A percentile compares a stretch with the other conserved stretches of the same genome.
Evolutionary conservation across 2,329 filamentous ascomycete species (phyloP).

Genomic region (Claviceps purpurea): DNA sequence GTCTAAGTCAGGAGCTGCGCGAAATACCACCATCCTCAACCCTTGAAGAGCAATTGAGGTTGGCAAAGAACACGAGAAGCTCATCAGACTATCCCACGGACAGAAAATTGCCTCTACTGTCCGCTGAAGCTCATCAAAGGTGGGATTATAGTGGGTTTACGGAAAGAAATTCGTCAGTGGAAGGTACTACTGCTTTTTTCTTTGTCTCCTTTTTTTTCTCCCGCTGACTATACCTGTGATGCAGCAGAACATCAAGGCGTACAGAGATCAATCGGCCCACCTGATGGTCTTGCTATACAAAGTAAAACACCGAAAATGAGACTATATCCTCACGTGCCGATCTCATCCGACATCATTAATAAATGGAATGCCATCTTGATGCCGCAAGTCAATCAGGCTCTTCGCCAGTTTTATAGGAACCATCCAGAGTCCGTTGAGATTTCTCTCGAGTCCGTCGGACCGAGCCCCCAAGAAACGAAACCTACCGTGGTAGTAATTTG

Average conservation of each 20-base stretch:
- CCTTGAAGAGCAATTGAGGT: background rate
- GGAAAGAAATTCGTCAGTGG: background rate
- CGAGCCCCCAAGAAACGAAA: conserved; percentile 48
- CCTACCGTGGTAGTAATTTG: conserved; percentile 69
- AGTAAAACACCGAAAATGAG: conserved; percentile 30
- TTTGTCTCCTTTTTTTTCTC: background rate
- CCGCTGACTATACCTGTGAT: background rate
- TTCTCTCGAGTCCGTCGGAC: conserved; percentile 61
- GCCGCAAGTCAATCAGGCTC: conserved; percentile 58
- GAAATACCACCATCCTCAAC: conserved; percentile 5
- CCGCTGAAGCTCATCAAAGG: background rate
- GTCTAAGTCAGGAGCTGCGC: conserved; percentile 34
- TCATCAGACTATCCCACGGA: background rate
- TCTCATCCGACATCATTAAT: conserved; percentile 49
- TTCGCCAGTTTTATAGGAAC: conserved; percentile 58
- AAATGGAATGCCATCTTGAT: conserved; percentile 61
- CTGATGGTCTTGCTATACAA: conserved; percentile 9
- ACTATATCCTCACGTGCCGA: conserved; percentile 44
- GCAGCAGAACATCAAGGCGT: background rate
- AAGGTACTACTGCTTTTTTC: no score
- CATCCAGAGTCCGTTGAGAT: conserved; percentile 68
- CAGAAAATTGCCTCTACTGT: background rate
- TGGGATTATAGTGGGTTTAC: background rate
- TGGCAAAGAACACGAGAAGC: conserved; percentile 2
- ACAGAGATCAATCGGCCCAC: conserved; percentile 1